These are phyloP conservation scores for Suillus spraguei DNA, from an alignment of 768 basidiomycete genomes.

Conservation along the genomic window DNA sequence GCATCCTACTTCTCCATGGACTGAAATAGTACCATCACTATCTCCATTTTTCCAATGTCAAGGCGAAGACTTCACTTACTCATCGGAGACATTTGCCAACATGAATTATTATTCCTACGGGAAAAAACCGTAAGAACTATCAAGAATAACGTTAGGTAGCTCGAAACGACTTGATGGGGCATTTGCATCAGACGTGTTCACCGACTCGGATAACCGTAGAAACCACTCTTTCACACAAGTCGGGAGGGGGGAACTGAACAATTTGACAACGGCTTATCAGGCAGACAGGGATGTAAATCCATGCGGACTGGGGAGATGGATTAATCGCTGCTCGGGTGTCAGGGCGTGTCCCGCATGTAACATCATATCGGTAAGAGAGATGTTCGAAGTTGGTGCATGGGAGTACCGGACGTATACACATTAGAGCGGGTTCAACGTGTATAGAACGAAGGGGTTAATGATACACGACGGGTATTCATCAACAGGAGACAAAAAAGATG, in stretches of 20 bases:
- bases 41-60: not conserved
- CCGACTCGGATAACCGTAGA: not conserved
- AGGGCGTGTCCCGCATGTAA: too few species aligned
- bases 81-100: not conserved
- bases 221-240: not conserved
- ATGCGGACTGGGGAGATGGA: not conserved
- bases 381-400: too few species aligned
- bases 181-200: not conserved
- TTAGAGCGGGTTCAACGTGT: too few species aligned
- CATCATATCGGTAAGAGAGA: too few species aligned
- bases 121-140: not conserved
- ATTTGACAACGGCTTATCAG: not conserved
- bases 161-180: not conserved
- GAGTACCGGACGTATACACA: too few species aligned
- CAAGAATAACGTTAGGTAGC: not conserved
- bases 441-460: too few species aligned
- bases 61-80: not conserved
- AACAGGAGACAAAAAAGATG: not conserved
- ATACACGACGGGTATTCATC: too few species aligned
- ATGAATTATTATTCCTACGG: not conserved
- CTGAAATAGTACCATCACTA: not conserved
- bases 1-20: not conserved
- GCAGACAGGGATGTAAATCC: not conserved
- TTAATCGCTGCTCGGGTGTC: not conserved
- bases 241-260: not conserved